These are phyloP conservation scores for Diphasiastrum complanatum DNA, from an alignment of 83 land plant genomes.

Conservation along the genomic window DNA sequence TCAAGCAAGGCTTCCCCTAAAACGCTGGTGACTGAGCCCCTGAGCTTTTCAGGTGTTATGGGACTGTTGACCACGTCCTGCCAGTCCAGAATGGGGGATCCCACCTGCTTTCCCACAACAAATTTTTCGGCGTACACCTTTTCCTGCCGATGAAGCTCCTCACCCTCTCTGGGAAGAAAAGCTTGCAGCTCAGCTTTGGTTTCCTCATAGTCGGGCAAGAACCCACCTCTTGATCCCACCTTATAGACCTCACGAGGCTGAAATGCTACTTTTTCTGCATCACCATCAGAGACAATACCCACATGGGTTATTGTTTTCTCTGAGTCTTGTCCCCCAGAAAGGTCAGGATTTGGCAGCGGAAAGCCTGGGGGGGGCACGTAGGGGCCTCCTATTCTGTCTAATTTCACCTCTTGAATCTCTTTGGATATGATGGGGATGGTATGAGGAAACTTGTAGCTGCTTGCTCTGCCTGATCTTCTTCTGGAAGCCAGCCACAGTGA, in stretches of 20 bases:
- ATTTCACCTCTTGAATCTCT: slow-evolving; percentile 1
- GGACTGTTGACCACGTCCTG: background rate
- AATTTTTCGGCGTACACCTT: no score
- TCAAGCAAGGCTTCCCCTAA: no score
- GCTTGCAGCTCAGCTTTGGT: no score
- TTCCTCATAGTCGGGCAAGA: no score
- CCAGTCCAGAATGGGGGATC: background rate
- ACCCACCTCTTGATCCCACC: background rate
- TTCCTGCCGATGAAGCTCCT: no score
- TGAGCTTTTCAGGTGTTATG: background rate
- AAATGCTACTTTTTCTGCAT: background rate
- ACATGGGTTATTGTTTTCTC: background rate
- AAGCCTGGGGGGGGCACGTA: no score
- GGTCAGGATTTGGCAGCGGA: background rate
- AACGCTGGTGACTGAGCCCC: background rate
- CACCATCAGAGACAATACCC: background rate
- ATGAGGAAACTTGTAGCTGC: background rate
- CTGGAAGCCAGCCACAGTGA: background rate
- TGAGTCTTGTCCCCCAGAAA: no score
- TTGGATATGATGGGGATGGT: background rate
- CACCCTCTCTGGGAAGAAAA: no score
- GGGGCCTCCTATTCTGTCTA: no score
- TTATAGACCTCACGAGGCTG: background rate
- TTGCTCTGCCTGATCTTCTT: slow-evolving; percentile 2
- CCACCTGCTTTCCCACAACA: background rate